Conservation (phyloP, 169 alveolate species). For the Cryptosporidium viatorum region DNA sequence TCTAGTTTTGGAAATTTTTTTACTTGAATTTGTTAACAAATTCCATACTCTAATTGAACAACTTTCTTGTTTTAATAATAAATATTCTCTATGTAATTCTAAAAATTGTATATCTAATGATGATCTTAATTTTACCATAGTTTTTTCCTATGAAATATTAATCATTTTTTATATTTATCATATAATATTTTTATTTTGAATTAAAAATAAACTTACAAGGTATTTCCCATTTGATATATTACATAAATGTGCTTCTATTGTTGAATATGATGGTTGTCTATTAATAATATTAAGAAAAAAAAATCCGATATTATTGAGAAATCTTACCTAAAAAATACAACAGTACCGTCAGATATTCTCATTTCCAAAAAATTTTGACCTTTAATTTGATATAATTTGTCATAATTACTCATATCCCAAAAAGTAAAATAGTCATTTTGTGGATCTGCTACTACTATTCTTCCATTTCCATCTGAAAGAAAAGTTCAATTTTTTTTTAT, state of each 20-base stretch:
- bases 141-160: slow-evolving; percentile 27
- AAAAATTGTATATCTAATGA: slow-evolving; percentile 68
- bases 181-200: neutral
- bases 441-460: slow-evolving; percentile 75
- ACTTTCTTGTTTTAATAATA: slow-evolving; percentile 54
- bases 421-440: slow-evolving; percentile 65
- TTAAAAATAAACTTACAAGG: slow-evolving; percentile 25
- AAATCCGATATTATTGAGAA: neutral
- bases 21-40: slow-evolving; percentile 32
- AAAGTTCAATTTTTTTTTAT: neutral
- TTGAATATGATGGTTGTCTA: slow-evolving; percentile 73
- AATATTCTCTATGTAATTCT: slow-evolving; percentile 69
- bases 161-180: neutral
- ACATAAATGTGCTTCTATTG: slow-evolving; percentile 74
- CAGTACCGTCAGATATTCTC: slow-evolving; percentile 75
- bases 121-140: slow-evolving; percentile 65
- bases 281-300: neutral
- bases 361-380: slow-evolving; percentile 68
- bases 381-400: slow-evolving; percentile 53
- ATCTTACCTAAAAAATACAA: slow-evolving; percentile 64
- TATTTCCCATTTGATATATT: slow-evolving; percentile 47
- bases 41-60: slow-evolving; percentile 73
- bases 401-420: slow-evolving; percentile 74
- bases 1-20: slow-evolving; percentile 53
- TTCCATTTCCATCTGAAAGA: slow-evolving; percentile 64